Conservation (phyloP, 495 filamentous ascomycete genomes). For the Neurospora sp. region DNA sequence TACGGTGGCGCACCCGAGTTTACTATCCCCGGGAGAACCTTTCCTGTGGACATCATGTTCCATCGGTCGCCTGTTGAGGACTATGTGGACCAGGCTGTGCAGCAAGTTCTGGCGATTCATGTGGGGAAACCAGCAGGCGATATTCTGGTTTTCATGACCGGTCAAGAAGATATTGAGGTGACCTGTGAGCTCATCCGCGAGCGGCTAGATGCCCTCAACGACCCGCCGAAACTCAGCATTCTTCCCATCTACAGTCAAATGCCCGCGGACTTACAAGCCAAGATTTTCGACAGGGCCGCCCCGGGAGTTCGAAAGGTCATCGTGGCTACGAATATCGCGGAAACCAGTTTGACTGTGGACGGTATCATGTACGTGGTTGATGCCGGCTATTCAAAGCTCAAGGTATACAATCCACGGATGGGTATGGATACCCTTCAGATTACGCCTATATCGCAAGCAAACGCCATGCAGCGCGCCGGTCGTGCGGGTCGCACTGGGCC, state of each 20-base stretch:
- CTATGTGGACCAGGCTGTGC: constrained; percentile 93
- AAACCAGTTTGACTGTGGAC: constrained; percentile 96
- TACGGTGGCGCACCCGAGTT: constrained; percentile 98
- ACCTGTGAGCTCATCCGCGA: constrained; percentile 92
- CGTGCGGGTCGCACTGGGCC: constrained; percentile 92
- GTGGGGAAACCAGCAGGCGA: constrained; percentile 86
- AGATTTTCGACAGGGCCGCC: constrained; percentile 87
- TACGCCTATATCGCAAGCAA: constrained; percentile 95
- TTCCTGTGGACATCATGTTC: constrained; percentile 94
- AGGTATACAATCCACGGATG: constrained; percentile 98
- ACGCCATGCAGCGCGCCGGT: constrained; percentile 85
- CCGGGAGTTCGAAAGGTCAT: constrained; percentile 94
- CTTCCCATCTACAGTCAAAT: constrained; percentile 99
- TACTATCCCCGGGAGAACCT: constrained; percentile 91
- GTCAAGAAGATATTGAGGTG: constrained; percentile 95
- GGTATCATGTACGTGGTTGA: constrained; percentile 99
- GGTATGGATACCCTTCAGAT: constrained; percentile 99
- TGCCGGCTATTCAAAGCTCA: constrained; percentile 90
- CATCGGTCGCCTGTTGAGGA: constrained; percentile 93
- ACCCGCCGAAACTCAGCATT: constrained; percentile 89
- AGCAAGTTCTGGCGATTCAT: constrained; percentile 95
- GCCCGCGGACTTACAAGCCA: constrained; percentile 95
- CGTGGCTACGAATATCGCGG: constrained; percentile 97
- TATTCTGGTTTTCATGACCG: constrained; percentile 98
- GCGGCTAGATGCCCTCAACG: constrained; percentile 80